Conservation (phyloP, 768 basidiomycete species). For the Imleria badia region DNA sequence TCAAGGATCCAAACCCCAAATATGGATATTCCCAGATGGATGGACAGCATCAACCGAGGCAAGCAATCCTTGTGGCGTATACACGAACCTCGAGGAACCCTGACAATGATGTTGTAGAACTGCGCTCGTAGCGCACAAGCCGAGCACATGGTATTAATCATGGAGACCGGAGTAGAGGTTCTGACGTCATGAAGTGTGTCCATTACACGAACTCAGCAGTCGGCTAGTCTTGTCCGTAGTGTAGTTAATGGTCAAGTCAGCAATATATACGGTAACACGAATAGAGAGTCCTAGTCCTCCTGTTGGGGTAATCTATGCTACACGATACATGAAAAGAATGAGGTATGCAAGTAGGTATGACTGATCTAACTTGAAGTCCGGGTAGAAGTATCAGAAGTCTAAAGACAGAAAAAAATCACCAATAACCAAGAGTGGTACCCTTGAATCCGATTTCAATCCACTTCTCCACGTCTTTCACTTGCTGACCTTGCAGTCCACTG, state of each 20-base stretch:
- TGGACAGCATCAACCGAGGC: slow-evolving; percentile 94
- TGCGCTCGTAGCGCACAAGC: slow-evolving; percentile 82
- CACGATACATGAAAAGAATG: not conserved
- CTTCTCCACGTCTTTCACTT: slow-evolving; percentile 13
- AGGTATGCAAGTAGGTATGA: not conserved
- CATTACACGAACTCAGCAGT: not conserved
- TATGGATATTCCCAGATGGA: slow-evolving; percentile 85
- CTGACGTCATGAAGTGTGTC: slow-evolving; percentile 48
- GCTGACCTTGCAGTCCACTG: not conserved
- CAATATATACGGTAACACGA: not conserved
- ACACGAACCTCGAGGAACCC: not conserved
- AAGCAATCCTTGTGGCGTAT: slow-evolving; percentile 16
- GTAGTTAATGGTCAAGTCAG: too few species aligned
- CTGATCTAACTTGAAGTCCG: not conserved
- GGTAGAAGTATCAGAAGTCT: not conserved
- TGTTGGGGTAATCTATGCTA: slow-evolving; percentile 14
- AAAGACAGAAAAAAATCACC: slow-evolving; percentile 4
- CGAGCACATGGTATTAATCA: slow-evolving; percentile 88
- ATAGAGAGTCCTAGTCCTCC: not conserved
- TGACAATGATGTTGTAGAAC: slow-evolving; percentile 44
- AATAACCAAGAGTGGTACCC: slow-evolving; percentile 14
- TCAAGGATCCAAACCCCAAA: slow-evolving; percentile 65
- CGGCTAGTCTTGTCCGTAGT: not conserved
- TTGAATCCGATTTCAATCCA: slow-evolving; percentile 23
- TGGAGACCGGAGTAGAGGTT: slow-evolving; percentile 73